These are phyloP conservation scores for Prunella vulgaris DNA, from an alignment of 257 asterid genomes.

Conservation along the genomic window DNA sequence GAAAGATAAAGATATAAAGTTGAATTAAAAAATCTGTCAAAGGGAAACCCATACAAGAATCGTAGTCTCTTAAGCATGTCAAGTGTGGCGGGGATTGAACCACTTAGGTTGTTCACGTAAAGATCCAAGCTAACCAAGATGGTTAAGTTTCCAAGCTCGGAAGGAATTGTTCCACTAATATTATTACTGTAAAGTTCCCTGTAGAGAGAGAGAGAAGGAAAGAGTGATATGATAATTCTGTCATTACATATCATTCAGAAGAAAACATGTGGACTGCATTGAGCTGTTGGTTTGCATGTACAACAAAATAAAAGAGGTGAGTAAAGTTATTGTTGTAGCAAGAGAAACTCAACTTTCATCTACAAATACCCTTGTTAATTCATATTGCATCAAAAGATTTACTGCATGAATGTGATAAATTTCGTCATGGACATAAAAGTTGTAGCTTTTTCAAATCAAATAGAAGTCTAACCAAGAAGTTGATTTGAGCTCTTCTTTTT, in stretches of 20 bases:
- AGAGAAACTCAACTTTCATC: background rate
- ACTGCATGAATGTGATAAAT: background rate
- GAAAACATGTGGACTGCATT: background rate
- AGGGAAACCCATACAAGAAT: constrained; percentile 64
- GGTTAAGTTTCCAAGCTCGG: constrained; percentile 87
- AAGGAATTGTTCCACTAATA: constrained; percentile 77
- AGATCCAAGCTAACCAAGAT: constrained; percentile 98
- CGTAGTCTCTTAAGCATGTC: constrained; percentile 69
- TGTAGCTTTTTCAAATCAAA: background rate
- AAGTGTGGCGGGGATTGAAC: constrained; percentile 76
- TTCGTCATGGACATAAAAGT: background rate
- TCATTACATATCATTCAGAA: background rate
- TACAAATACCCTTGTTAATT: background rate
- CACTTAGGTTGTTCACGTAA: constrained; percentile 64
- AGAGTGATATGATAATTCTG: background rate
- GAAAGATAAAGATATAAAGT: background rate
- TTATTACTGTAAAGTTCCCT: constrained; percentile 96
- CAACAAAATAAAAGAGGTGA: background rate
- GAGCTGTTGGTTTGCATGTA: background rate
- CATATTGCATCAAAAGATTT: background rate
- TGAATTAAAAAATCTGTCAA: background rate
- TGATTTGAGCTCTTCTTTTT: background rate
- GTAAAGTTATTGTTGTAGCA: constrained; percentile 7
- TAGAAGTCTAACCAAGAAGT: background rate
- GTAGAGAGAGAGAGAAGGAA: constrained; percentile 18